These are phyloP conservation scores for Podila verticillata DNA, from an alignment of 192 early-diverging fungal genomes.

Conservation along the genomic window DNA sequence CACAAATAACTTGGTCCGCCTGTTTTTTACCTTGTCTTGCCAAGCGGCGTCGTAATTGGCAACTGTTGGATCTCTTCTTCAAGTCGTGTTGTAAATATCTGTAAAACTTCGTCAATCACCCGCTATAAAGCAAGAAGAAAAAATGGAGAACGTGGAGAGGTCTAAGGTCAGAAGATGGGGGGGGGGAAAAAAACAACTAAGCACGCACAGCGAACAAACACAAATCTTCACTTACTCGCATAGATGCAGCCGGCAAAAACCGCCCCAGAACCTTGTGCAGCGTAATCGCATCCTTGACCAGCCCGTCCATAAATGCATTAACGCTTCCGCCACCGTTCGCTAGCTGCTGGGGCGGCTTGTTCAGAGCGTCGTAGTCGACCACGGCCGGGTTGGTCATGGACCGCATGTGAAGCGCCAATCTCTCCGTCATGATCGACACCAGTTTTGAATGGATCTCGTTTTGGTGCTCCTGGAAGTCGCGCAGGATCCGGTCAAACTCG, in stretches of 20 bases:
- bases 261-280: conserved; percentile 93
- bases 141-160: not conserved
- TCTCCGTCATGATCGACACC: conserved; percentile 95
- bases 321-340: conserved; percentile 42
- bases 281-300: conserved; percentile 91
- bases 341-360: conserved; percentile 46
- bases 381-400: conserved; percentile 69
- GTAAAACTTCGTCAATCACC: conserved; percentile 84
- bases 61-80: conserved; percentile 72
- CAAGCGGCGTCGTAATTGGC: conserved; percentile 61
- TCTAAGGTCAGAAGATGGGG: not conserved
- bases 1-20: not conserved
- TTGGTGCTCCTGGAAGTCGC: conserved; percentile 94
- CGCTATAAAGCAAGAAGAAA: conserved; percentile 40
- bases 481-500: conserved; percentile 88
- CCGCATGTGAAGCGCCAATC: conserved; percentile 80
- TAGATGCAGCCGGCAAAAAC: conserved; percentile 76
- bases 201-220: not conserved
- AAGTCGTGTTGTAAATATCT: conserved; percentile 78
- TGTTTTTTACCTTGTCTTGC: conserved; percentile 68
- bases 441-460: conserved; percentile 90
- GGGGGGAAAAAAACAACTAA: not conserved
- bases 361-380: conserved; percentile 39
- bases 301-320: conserved; percentile 78
- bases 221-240: conserved; percentile 67